A percentile compares a stretch with the other conserved stretches of the same genome.
phyloP scores from a whole-genome alignment of 352 stramenopile genomes.

The Globisporangium perplexum region DNA sequence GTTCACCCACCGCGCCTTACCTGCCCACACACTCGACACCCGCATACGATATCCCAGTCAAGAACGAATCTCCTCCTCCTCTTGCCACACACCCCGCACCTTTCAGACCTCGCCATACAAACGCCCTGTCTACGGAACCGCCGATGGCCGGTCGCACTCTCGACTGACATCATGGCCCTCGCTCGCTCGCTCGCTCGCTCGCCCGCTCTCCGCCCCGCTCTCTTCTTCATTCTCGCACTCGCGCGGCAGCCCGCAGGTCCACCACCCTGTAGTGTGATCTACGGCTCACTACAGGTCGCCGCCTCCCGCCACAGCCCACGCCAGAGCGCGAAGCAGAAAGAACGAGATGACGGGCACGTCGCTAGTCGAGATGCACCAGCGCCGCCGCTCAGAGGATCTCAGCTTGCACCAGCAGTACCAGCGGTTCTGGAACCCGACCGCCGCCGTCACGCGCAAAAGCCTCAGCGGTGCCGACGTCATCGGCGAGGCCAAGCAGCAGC shows the following conservation, averaged over 20 bases:
- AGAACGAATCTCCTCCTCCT: background rate
- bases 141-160: background rate
- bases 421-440: background rate
- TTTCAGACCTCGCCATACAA: background rate
- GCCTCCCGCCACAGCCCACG: background rate
- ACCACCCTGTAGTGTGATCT: too few species aligned
- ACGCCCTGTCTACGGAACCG: background rate
- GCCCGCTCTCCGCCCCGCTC: background rate
- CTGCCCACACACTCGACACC: background rate
- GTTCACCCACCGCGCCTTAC: background rate
- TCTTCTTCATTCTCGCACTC: background rate
- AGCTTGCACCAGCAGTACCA: background rate
- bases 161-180: too few species aligned
- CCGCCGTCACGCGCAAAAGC: slow-evolving; percentile 1
- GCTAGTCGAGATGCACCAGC: background rate
- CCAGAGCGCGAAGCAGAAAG: too few species aligned
- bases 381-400: slow-evolving; percentile 5
- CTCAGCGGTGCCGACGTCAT: background rate
- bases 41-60: background rate
- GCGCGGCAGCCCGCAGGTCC: background rate
- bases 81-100: too few species aligned
- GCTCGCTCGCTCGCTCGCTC: background rate
- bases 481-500: background rate
- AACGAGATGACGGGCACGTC: background rate
- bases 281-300: too few species aligned